Evolutionary conservation across 768 basidiomycete genomes (phyloP).

Genomic region (Lyophyllum shimeji): DNA sequence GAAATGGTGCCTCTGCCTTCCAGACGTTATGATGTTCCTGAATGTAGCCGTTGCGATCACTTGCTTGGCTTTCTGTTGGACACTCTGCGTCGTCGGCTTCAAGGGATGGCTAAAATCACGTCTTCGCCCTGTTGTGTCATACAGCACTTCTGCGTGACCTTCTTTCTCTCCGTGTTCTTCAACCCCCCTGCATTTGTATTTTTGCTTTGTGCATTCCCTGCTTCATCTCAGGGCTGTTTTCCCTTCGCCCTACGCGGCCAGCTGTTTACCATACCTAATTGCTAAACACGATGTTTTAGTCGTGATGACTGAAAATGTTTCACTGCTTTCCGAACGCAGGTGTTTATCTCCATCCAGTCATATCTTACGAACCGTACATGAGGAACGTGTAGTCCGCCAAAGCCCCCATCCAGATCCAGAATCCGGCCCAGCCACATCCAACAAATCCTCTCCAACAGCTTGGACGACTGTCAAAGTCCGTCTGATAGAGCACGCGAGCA

Average conservation of each 20-base stretch:
- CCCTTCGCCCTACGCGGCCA: neutral
- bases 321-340: neutral
- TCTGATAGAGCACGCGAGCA: conserved; percentile 68
- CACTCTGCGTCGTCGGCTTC: conserved; percentile 68
- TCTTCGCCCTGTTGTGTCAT: conserved; percentile 28
- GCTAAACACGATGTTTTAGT: conserved; percentile 12
- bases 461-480: conserved; percentile 69
- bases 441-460: conserved; percentile 93
- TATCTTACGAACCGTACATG: conserved; percentile 18
- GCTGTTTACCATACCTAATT: conserved; percentile 14
- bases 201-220: neutral
- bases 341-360: neutral
- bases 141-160: conserved; percentile 23
- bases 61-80: conserved; percentile 86
- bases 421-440: conserved; percentile 85
- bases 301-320: conserved; percentile 3
- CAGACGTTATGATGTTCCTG: conserved; percentile 89
- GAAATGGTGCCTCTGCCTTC: conserved; percentile 3
- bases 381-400: conserved; percentile 60
- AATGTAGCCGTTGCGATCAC: conserved; percentile 85
- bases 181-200: conserved; percentile 8
- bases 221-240: conserved; percentile 5
- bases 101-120: conserved; percentile 75
- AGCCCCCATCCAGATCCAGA: conserved; percentile 85
- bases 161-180: neutral